Percentiles rank a stretch among this genome's conserved stretches.
phyloP scores from a whole-genome alignment of 495 filamentous ascomycete species.

The Podospora pseudoanserina region DNA sequence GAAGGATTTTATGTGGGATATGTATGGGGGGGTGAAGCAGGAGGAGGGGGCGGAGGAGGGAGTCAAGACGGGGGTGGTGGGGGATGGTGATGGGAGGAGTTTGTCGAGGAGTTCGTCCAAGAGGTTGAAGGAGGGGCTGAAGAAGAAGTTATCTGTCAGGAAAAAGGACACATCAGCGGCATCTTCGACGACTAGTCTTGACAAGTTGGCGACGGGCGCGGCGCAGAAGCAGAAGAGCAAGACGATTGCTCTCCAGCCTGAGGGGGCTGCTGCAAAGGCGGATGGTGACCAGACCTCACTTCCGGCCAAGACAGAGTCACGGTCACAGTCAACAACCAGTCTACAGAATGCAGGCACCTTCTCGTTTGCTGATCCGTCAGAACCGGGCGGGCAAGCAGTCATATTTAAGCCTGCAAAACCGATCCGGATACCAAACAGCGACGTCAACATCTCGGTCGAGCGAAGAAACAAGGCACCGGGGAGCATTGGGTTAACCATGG shows the following conservation, averaged over 20 bases:
- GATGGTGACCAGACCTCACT: background rate
- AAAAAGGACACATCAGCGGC: constrained; percentile 11
- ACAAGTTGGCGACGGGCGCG: constrained; percentile 8
- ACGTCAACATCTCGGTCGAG: constrained; percentile 88
- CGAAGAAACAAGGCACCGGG: constrained; percentile 65
- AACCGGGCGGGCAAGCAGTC: constrained; percentile 58
- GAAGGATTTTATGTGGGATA: constrained; percentile 50
- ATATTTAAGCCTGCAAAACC: constrained; percentile 65
- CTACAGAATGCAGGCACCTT: constrained; percentile 14
- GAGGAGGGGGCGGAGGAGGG: constrained; percentile 27
- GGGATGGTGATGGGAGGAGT: constrained; percentile 5
- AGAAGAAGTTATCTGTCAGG: constrained; percentile 24
- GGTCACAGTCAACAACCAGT: constrained; percentile 24
- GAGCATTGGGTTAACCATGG: constrained; percentile 77
- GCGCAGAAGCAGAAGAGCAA: constrained; percentile 21
- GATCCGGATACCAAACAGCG: constrained; percentile 69
- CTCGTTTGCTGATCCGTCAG: constrained; percentile 30
- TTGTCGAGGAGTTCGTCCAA: constrained; percentile 24
- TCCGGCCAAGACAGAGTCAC: constrained; percentile 12
- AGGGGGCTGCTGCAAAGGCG: constrained; percentile 6
- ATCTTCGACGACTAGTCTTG: constrained; percentile 14
- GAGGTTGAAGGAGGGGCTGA: constrained; percentile 18
- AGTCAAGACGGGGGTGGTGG: constrained; percentile 8
- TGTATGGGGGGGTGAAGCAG: constrained; percentile 37
- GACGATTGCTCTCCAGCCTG: constrained; percentile 25